Evolutionary conservation across 2,329 filamentous ascomycete species (phyloP), one percentile per base, ranked within the genome.

Genomic region (Colletotrichum sidae): DNA sequence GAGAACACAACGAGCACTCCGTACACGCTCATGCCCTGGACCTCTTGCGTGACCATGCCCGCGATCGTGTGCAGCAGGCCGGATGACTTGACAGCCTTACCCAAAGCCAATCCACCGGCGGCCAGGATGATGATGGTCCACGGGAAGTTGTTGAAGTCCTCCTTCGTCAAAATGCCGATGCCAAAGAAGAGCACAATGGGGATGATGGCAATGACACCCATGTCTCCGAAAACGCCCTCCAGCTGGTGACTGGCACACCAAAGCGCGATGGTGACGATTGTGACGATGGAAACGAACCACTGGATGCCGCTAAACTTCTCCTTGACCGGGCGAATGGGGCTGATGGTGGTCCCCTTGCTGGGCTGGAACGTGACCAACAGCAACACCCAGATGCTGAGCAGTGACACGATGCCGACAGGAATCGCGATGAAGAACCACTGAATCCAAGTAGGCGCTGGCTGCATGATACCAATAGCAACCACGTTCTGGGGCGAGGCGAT

Each of bases 121-220:
- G 96, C 96, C 17, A 99, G 90, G 73, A 99, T 98, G 79, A 99
- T 97, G 78, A 99, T 99, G 17, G 96, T 99, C 96, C 96, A 99
- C 44, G 97, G 91, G 78, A 99, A 99, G 78, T 99, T 99, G 83
- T 99, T 99, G 77, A 99, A 99, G 80, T 99, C 96, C 79, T 98
- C 96, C 80, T 98, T 99, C 53, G 94, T 98, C 38, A 99, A 84
- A 70, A 98, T 95, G 10, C 96, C 96, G 2, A 94, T 94, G 59
- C 96, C 96, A 72, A 99, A 99, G 85, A 99, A 99, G 46, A 97
- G 84, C 3, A 97, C 92, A 55, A 99, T 91, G 6, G 96, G 96
- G 67, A 99, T 93, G 74, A 99, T 97, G 64, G 96, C 96, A 46
- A 99, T 92, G 57, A 99, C 94, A 57, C 96, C 96, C 96, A 99